phyloP scores from a whole-genome alignment of 2,329 filamentous ascomycete genomes.

The Ceratocystis diversiconidia region DNA sequence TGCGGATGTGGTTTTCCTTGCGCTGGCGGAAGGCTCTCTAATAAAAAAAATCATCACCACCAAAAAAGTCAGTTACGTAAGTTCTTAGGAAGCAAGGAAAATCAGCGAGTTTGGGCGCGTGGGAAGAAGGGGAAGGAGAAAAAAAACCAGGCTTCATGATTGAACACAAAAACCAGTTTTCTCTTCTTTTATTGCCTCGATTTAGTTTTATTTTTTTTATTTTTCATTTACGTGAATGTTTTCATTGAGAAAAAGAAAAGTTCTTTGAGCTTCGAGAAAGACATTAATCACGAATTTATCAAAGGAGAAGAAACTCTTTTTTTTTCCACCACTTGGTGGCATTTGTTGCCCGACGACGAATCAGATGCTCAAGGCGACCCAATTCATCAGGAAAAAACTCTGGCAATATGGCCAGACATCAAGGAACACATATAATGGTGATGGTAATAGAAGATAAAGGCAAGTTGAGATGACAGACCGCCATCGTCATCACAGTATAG shows the following conservation, averaged over 20 bases:
- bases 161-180: neutral
- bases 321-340: neutral
- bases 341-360: neutral
- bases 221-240: neutral
- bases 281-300: neutral
- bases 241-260: too few relatives aligned
- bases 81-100: slow-evolving; percentile 14
- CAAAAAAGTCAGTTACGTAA: slow-evolving; percentile 23
- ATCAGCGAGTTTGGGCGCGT: slow-evolving; percentile 1
- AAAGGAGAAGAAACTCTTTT: neutral
- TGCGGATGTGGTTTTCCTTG: slow-evolving; percentile 97
- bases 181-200: neutral
- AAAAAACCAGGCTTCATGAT: slow-evolving; percentile 19
- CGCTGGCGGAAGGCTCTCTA: slow-evolving; percentile 93
- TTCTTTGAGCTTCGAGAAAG: neutral
- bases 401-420: neutral
- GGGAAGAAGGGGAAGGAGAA: slow-evolving; percentile 22
- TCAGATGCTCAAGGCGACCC: neutral
- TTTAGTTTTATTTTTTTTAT: neutral
- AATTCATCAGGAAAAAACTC: neutral
- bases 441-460: neutral
- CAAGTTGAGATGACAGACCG: neutral
- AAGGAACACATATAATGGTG: neutral
- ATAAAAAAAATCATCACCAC: slow-evolving; percentile 12
- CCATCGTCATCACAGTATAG: neutral